Base-by-base conservation (phyloP, 2,329 filamentous ascomycete species). In the Thermochaetoides dissita region DNA sequence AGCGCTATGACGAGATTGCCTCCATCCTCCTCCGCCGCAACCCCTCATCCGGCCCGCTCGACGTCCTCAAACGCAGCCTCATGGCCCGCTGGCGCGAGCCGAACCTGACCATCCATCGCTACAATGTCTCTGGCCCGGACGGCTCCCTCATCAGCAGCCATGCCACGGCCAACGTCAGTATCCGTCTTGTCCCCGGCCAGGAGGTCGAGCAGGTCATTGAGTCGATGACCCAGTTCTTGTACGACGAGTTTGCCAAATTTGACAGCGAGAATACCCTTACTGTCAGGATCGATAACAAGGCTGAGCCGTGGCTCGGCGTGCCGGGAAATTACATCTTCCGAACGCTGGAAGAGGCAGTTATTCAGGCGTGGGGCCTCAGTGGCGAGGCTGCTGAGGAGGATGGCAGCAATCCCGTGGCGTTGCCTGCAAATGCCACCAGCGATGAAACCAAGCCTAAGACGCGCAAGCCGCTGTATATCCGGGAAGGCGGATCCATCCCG, bases 51-150 rank as follows among this genome's bases (percentile, higher is more conserved):
- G 65, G 68, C 0, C 68, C 74, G 1, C 70, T 81, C 0, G 73
- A 81, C 6, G 72, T 73, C n/a, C 74, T 96, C 37, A 88, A 89
- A 46, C 71, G 78, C 33, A 87, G 82, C 2, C 71, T 98, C 6
- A 94, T 94, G 82, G 84, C 88, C 8, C 76, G 88, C 43, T 98
- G 91, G 91, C 79, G 91, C 17, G 88, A 96, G 56, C 87, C 91
- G 0, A 94, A 93, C 39, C 67, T 98, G 40, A 96, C 91, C 0
- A 84, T 96, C 36, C 91, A 98, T 62, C 76, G 85, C 7, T 87
- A 96, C 60, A 86, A 93, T 54, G 87, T 89, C 0, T 94, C 88
- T 0, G 89, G 89, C 0, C 87, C 86, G 1, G 91, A 93, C 52
- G 85, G 87, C 2, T 91, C 87, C 38, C 78, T 96, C 29, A 94